Evolutionary conservation across 1,284 basidiomycete species (phyloP).

Genomic region (Hypsizygus ulmarius): DNA sequence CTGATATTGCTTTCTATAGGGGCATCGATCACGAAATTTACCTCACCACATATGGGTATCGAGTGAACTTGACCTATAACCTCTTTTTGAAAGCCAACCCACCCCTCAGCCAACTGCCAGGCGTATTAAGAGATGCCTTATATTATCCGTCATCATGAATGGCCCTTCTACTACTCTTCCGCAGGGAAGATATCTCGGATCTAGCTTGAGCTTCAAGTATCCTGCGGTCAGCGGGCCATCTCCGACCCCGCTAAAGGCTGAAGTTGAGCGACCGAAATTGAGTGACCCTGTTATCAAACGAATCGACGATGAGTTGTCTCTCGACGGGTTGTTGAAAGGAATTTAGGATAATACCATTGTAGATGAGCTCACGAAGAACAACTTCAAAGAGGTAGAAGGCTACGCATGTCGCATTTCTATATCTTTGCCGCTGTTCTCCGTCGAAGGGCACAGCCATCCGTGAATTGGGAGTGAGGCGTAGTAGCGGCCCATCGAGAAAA

Average conservation of each 20-base stretch:
- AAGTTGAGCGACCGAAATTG: slow-evolving; percentile 21
- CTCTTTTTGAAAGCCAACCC: slow-evolving; percentile 24
- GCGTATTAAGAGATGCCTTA: slow-evolving; percentile 17
- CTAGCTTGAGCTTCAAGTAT: slow-evolving; percentile 33
- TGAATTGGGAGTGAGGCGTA: too few species aligned
- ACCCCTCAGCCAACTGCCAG: not conserved
- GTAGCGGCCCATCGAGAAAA: too few species aligned
- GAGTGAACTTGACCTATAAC: slow-evolving; percentile 42
- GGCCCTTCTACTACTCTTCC: slow-evolving; percentile 25
- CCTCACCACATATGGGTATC: slow-evolving; percentile 35
- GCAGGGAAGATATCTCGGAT: slow-evolving; percentile 31
- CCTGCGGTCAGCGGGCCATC: slow-evolving; percentile 14
- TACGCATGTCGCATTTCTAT: too few species aligned
- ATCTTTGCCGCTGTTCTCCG: too few species aligned
- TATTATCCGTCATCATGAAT: slow-evolving; percentile 17
- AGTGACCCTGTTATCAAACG: slow-evolving; percentile 21
- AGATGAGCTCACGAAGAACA: too few species aligned
- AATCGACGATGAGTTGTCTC: slow-evolving; percentile 1
- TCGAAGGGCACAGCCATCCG: too few species aligned
- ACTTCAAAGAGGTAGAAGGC: too few species aligned
- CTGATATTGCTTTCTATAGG: slow-evolving; percentile 34
- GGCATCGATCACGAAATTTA: slow-evolving; percentile 43
- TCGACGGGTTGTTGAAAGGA: not conserved
- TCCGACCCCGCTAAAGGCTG: slow-evolving; percentile 5
- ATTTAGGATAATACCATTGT: not conserved